A percentile compares a stretch with the other conserved stretches of the same genome.
Evolutionary conservation across 768 basidiomycete species (phyloP).

Genomic region (Chalciporus chontae): DNA sequence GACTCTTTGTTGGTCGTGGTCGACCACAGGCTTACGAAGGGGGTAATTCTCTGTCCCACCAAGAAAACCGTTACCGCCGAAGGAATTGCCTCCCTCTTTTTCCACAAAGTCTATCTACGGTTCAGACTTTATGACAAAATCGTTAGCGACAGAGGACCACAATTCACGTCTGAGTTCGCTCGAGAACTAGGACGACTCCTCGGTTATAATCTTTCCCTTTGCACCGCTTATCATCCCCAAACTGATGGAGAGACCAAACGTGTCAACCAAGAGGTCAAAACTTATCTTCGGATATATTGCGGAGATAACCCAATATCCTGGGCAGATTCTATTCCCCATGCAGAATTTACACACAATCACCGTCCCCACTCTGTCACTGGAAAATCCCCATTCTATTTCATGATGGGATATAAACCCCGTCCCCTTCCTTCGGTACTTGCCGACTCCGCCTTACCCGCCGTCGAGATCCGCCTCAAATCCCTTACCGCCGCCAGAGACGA

Average conservation of each 20-base stretch:
- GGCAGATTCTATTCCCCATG: conserved; percentile 15
- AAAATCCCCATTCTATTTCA: background rate
- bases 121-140: background rate
- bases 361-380: background rate
- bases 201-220: conserved; percentile 17
- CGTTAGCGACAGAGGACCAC: conserved; percentile 6
- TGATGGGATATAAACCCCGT: background rate
- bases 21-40: conserved; percentile 28
- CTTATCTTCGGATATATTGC: conserved; percentile 10
- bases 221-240: background rate
- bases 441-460: background rate
- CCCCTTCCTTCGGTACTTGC: background rate
- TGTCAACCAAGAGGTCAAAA: background rate
- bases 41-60: conserved; percentile 27
- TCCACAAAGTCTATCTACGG: conserved; percentile 4
- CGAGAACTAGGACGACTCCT: conserved; percentile 16
- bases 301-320: background rate
- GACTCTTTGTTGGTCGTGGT: conserved; percentile 20
- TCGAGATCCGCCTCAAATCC: background rate
- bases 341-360: conserved; percentile 8
- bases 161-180: conserved; percentile 24
- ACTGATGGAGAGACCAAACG: background rate
- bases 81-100: conserved; percentile 11
- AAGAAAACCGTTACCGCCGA: conserved; percentile 13
- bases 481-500: background rate